These are phyloP conservation scores for Cadophora gregata DNA, from an alignment of 2,329 filamentous ascomycete genomes.

Conservation along the genomic window DNA sequence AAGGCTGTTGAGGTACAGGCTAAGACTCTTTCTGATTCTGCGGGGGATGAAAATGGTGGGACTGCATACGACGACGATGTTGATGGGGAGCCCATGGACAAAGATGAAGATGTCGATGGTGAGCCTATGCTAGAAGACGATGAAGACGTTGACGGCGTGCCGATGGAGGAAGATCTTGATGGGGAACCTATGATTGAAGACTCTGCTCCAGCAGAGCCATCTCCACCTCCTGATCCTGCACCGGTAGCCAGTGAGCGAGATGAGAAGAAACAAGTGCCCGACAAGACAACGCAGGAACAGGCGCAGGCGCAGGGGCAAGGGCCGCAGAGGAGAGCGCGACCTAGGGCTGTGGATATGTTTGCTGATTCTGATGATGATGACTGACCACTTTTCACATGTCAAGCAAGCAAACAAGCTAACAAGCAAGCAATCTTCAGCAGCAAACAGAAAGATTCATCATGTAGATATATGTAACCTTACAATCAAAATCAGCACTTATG, in stretches of 20 bases:
- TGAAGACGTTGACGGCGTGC: conserved; percentile 47
- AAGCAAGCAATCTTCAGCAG: too few relatives aligned
- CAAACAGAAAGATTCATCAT: too few relatives aligned
- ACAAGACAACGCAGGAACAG: not conserved
- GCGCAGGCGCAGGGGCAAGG: conserved; percentile 23
- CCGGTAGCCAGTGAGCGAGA: conserved; percentile 4
- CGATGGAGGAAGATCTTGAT: conserved; percentile 51
- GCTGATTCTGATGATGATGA: conserved; percentile 68
- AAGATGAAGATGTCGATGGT: conserved; percentile 52
- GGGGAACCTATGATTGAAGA: conserved; percentile 62
- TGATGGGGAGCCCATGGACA: conserved; percentile 44
- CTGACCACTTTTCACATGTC: not conserved
- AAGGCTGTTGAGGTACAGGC: conserved; percentile 46
- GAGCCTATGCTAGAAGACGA: conserved; percentile 47
- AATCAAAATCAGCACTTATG: not conserved
- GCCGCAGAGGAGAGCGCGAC: conserved; percentile 45
- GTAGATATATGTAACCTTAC: not conserved
- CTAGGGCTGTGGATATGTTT: conserved; percentile 87
- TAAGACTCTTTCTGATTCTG: conserved; percentile 43
- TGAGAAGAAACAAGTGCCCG: not conserved
- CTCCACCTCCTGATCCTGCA: conserved; percentile 38
- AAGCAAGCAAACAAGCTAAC: not conserved
- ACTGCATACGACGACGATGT: conserved; percentile 53
- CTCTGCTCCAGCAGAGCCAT: conserved; percentile 31
- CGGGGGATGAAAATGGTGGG: conserved; percentile 49